A percentile compares a stretch with the other conserved stretches of the same genome.
Conservation (phyloP, 1,139 yeast species). For the Candida sp. region DNA sequence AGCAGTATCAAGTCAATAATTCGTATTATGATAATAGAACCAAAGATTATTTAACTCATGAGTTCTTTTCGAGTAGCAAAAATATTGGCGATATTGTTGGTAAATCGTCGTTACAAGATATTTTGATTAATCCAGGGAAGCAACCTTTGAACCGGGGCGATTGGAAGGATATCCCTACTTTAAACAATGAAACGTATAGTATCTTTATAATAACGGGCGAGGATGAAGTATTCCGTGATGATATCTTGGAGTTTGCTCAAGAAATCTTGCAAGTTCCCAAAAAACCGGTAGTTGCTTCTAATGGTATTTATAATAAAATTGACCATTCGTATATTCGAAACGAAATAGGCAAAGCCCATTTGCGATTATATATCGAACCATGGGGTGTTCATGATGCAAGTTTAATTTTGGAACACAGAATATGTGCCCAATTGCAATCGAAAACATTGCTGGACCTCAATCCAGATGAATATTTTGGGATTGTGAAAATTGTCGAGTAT, state of each 20-base stretch:
- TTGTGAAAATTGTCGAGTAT: constrained; percentile 21
- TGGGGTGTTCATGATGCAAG: constrained; percentile 42
- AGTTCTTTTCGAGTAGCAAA: constrained; percentile 4
- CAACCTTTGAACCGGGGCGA: constrained; percentile 17
- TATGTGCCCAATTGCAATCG: constrained; percentile 9
- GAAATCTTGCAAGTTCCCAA: constrained; percentile 29
- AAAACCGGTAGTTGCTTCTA: constrained; percentile 22
- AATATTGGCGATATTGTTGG: constrained; percentile 9
- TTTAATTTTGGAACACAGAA: constrained; percentile 30
- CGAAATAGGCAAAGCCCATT: constrained; percentile 12
- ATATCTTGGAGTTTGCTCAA: constrained; percentile 33
- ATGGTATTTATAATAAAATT: constrained; percentile 16
- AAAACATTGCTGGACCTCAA: constrained; percentile 13
- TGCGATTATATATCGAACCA: constrained; percentile 32
- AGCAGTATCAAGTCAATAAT: constrained; percentile 21
- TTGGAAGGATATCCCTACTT: constrained; percentile 35
- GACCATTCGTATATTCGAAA: constrained; percentile 15
- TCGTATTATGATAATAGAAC: constrained; percentile 31
- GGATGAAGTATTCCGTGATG: constrained; percentile 44
- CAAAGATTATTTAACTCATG: constrained; percentile 27
- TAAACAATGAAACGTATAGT: constrained; percentile 19
- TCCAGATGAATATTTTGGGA: constrained; percentile 22
- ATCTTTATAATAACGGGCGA: constrained; percentile 37
- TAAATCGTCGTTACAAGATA: constrained; percentile 5
- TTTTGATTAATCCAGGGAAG: constrained; percentile 15